phyloP scores from a whole-genome alignment of 106 monocot genomes.

The Platanthera guangdongensis region DNA sequence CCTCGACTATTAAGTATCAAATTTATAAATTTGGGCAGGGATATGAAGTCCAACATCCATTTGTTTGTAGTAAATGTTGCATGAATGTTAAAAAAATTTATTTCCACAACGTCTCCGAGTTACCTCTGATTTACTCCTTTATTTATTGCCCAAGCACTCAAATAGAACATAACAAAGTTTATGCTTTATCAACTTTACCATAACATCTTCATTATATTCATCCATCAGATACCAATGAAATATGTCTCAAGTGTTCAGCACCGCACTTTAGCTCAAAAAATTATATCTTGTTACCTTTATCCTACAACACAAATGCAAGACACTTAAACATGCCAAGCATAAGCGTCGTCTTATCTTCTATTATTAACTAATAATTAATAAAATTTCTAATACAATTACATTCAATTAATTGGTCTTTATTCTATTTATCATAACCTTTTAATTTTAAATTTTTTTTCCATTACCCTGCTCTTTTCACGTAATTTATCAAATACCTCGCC shows the following conservation, averaged over 20 bases:
- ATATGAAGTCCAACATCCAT: background rate
- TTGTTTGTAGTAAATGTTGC: background rate
- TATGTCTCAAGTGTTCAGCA: background rate
- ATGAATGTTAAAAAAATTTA: background rate
- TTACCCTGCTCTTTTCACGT: too few species aligned
- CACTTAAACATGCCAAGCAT: background rate
- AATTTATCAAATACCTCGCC: too few species aligned
- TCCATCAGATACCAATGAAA: too few species aligned
- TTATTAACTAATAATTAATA: too few species aligned
- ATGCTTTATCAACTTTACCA: background rate
- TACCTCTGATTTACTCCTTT: background rate
- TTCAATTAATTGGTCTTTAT: too few species aligned
- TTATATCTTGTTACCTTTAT: background rate
- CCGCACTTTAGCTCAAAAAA: background rate
- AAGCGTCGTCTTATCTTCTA: background rate
- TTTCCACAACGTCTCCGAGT: background rate
- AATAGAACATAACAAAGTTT: background rate
- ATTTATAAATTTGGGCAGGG: background rate
- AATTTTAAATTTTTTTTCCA: too few species aligned
- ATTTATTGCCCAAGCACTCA: background rate
- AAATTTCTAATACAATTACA: too few species aligned
- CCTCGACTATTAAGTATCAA: background rate
- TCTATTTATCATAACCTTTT: too few species aligned
- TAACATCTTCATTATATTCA: background rate
- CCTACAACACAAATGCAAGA: background rate